Evolutionary conservation across 129 eudicot genomes (phyloP), one percentile per base, ranked within the genome.

Genomic region (Artemisia argyi): DNA sequence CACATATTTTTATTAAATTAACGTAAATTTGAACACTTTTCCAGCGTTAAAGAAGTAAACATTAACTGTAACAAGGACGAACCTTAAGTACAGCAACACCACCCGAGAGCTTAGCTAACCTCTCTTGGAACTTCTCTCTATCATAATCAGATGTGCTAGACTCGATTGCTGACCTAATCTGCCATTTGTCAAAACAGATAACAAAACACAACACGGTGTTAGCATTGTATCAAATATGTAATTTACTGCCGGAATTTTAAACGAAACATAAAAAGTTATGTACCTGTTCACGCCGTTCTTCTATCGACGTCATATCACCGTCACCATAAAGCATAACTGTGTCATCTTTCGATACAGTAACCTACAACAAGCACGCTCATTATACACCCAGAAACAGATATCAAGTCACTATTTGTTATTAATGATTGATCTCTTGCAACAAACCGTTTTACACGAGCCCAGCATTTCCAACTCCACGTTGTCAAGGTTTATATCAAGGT

Each of bases 51-150:
- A 39, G 58, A n/a, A 24, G 13, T 5, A 42, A 11, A 24, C 15
- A 44, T 30, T 3, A 54, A n/a, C 15, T 9, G 5, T 30, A 14
- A 63, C 15, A 53, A n/a, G n/a, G 0, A 32, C 82, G 67, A 11
- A 89, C 97, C 96, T 92, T 91, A 12, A 92, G 79, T 17, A 92
- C 97, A 59, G 97, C 97, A 73, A 92, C 89, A 52, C 97, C 97
- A 44, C 97, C 97, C 69, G 96, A 92, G 69, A 92, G 94, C 79
- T 89, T 92, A 1, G 97, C 97, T 39, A 92, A 74, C 72, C 97
- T 84, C 65, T 92, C 97, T 78, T 92, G 94, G 56, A 89, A 65
- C 66, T 92, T 92, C 70, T 92, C 97, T 69, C 86, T 92, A 74
- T 92, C 97, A 64, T 92, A 92, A 73, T 89, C 96, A 55, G 97